These are phyloP conservation scores for Zasmidium cellare DNA, from an alignment of 2,329 filamentous ascomycete genomes.

Conservation along the genomic window DNA sequence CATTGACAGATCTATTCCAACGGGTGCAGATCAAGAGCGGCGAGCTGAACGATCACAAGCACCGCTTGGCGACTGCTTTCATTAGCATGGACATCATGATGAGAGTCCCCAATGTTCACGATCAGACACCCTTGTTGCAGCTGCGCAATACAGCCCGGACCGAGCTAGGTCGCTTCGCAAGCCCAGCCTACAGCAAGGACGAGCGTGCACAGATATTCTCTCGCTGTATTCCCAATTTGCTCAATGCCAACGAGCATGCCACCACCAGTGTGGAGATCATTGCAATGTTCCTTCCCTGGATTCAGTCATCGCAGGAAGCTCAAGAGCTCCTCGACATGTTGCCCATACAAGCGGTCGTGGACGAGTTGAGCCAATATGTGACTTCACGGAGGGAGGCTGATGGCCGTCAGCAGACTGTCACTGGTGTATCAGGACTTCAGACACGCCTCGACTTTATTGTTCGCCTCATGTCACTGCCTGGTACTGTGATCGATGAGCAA, in stretches of 20 bases:
- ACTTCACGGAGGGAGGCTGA: slow-evolving; percentile 23
- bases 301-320: slow-evolving; percentile 13
- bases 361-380: slow-evolving; percentile 42
- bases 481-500: slow-evolving; percentile 5
- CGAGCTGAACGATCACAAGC: neutral
- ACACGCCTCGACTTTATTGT: slow-evolving; percentile 61
- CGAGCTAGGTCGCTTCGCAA: slow-evolving; percentile 23
- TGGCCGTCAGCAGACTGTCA: neutral
- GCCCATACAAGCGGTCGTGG: slow-evolving; percentile 30
- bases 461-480: slow-evolving; percentile 31
- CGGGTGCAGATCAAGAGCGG: slow-evolving; percentile 11
- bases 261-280: slow-evolving; percentile 29
- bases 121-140: slow-evolving; percentile 5
- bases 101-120: slow-evolving; percentile 14
- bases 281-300: slow-evolving; percentile 18
- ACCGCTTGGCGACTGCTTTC: slow-evolving; percentile 24
- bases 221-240: slow-evolving; percentile 24
- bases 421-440: slow-evolving; percentile 4
- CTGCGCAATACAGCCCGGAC: slow-evolving; percentile 20
- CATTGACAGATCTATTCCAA: slow-evolving; percentile 22
- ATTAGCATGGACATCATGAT: slow-evolving; percentile 29
- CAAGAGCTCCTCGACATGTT: slow-evolving; percentile 22
- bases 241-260: slow-evolving; percentile 15
- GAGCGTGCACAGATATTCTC: slow-evolving; percentile 25
- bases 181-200: slow-evolving; percentile 8